Base-by-base conservation (phyloP, 495 filamentous ascomycete genomes). In the Copromyces sp. region DNA sequence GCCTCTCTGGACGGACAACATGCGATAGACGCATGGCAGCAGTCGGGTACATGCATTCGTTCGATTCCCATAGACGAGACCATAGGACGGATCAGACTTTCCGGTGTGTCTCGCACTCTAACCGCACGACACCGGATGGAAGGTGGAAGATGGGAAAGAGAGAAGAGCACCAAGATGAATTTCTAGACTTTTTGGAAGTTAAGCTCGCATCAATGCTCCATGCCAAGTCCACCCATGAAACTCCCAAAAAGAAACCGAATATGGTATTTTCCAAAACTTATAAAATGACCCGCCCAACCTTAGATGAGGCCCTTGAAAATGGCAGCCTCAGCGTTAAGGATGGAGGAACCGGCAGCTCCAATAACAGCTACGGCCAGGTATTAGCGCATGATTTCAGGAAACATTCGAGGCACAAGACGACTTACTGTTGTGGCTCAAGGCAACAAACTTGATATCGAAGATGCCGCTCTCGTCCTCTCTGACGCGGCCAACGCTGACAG, bases 241-340 rank as follows among this genome's bases (percentile, higher is more conserved):
- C 20, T 53, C 45, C 45, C 11, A 29, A 24, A 59, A 59, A 59
- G 47, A 24, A 59, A 59, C 47, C 20, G 4, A 53, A 53, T 14
- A 24, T 53, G 41, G 41, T 53, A 14, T 24, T 53, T 12, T 24
- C 12, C 20, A 0, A 53, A 53, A 53, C 4, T 12, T 11, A 59
- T 29, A 11, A 59, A 59, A 14, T 11, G 24, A 5, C 20, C 45
- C 44, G 59, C 68, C 37, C 71, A 16, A 32, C n/a, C 47, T 83
- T 87, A 94, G 74, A 94, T 85, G 75, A 90, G 93, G 9, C 94
- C 95, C 83, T 94, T 96, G 69, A 97, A 87, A 35, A 97, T 89
- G 42, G 95, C 94, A 41, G 94, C 93, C 81, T 98, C 95, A 14
- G 94, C 93, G 80, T 98, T 98, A 72, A 99, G 82, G 80, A 98